Evolutionary conservation across 805 yeast genomes (phyloP), one percentile per base, ranked within the genome.

Genomic region (Wickerhamomyces sydowiorum): DNA sequence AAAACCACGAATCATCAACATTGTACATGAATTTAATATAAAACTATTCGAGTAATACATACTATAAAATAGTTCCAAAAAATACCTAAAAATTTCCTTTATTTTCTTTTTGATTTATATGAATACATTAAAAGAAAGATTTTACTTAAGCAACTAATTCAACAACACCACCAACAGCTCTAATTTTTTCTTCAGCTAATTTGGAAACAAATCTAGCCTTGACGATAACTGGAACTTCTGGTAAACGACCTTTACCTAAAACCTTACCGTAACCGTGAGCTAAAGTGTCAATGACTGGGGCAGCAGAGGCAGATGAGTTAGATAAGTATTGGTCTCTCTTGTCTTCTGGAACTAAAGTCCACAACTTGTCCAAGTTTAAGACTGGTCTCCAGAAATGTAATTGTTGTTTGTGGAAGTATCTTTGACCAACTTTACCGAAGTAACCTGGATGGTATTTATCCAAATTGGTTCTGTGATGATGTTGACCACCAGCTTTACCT

Each of bases 401-500:
- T 67, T 75, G 77, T 78, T 87, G 95, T 74, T 85, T 82, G 88
- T 88, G 96, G 96, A 83, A 91, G 84, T 86, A 84, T 86, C 99
- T 88, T 97, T 91, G 91, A 90, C 99, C 99, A 72, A 93, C 98
- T 81, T 93, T 95, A 86, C 99, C 99, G 79, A 93, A 93, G 91
- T 93, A 93, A 89, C 99, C 99, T 68, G 99, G 99, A 76, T 93
- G 99, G 96, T 86, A 93, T 78, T 91, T 93, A 76, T 93, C 99
- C 80, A 93, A 76, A 82, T 93, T 93, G 74, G 93, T 90, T 83
- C 99, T 88, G 96, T 93, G 99, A 78, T 93, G 99, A 77, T 91
- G 98, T 78, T 80, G 91, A 88, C 99, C 99, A 91, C 99, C 99
- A 72, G 99, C 99, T 90, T 78, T 91, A 93, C 99, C 99, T 79